Conservation (phyloP, 345 rosid genomes). For the Euphorbia tirucalli region DNA sequence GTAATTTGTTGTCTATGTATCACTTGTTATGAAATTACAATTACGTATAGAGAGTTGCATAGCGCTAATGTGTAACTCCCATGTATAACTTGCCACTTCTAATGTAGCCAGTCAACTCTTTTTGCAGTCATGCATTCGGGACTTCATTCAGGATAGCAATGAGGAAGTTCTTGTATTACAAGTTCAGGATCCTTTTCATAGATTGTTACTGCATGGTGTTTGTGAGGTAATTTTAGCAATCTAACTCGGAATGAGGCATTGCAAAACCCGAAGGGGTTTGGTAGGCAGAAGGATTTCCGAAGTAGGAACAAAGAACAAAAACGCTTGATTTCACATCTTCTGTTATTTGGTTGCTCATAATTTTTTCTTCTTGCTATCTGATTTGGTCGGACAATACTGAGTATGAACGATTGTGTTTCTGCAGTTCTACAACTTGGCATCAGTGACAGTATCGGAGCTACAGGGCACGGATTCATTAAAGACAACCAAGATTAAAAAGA, state of each 20-base stretch:
- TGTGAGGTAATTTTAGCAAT: conserved; percentile 61
- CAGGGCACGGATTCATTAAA: conserved; percentile 43
- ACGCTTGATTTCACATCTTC: neutral
- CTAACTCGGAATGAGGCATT: neutral
- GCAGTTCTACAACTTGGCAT: conserved; percentile 83
- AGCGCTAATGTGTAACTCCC: neutral
- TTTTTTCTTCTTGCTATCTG: neutral
- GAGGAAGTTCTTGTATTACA: conserved; percentile 56
- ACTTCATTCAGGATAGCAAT: conserved; percentile 49
- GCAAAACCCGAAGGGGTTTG: neutral
- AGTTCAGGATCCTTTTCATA: conserved; percentile 88
- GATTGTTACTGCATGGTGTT: conserved; percentile 89
- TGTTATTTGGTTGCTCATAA: neutral
- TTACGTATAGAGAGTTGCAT: neutral
- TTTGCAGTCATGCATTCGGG: conserved; percentile 57
- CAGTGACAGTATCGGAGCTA: conserved; percentile 54
- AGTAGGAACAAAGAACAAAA: neutral
- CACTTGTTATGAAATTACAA: neutral
- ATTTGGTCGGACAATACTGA: neutral
- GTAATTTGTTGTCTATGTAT: neutral
- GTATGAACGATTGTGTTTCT: neutral
- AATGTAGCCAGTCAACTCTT: neutral
- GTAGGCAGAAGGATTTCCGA: no score
- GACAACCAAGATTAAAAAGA: conserved; percentile 66
- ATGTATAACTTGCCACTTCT: neutral